Percentiles rank a stretch among this genome's conserved stretches.
These are phyloP conservation scores for Pyrenophora seminiperda DNA, from an alignment of 2,329 filamentous ascomycete species.

Conservation along the genomic window DNA sequence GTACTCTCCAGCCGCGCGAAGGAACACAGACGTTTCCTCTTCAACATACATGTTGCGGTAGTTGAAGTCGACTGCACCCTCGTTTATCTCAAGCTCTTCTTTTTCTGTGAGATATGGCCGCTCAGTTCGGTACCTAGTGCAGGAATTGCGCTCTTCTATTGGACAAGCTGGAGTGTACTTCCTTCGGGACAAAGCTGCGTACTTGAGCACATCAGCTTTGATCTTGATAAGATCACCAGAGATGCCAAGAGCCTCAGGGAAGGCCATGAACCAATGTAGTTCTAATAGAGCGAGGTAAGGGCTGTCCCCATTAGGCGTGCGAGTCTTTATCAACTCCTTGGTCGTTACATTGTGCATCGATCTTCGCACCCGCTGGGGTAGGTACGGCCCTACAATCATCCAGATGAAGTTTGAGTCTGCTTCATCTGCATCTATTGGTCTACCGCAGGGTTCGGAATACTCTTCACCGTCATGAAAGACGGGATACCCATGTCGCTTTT, in stretches of 20 bases:
- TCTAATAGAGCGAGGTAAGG: not conserved
- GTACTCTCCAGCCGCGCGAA: too few relatives aligned
- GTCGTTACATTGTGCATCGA: not conserved
- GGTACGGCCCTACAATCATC: not conserved
- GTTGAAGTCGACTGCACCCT: not conserved
- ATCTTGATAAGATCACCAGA: not conserved
- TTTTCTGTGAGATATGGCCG: not conserved
- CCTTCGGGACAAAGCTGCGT: not conserved
- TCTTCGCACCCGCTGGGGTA: not conserved
- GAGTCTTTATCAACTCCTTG: not conserved
- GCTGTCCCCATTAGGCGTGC: not conserved
- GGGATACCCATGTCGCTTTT: not conserved
- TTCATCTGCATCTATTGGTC: not conserved
- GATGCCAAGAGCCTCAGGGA: not conserved
- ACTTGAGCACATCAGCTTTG: not conserved
- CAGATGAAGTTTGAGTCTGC: not conserved
- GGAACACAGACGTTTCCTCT: not conserved
- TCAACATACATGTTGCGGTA: not conserved
- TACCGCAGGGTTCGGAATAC: not conserved
- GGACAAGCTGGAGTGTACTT: not conserved
- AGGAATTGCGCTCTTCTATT: not conserved
- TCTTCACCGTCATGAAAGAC: not conserved
- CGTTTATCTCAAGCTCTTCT: not conserved
- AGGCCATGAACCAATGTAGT: not conserved
- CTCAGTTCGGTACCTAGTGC: not conserved